A percentile compares a stretch with the other conserved stretches of the same genome.
These are phyloP conservation scores for Pythium brachiatum DNA, from an alignment of 352 stramenopile species.

Conservation along the genomic window DNA sequence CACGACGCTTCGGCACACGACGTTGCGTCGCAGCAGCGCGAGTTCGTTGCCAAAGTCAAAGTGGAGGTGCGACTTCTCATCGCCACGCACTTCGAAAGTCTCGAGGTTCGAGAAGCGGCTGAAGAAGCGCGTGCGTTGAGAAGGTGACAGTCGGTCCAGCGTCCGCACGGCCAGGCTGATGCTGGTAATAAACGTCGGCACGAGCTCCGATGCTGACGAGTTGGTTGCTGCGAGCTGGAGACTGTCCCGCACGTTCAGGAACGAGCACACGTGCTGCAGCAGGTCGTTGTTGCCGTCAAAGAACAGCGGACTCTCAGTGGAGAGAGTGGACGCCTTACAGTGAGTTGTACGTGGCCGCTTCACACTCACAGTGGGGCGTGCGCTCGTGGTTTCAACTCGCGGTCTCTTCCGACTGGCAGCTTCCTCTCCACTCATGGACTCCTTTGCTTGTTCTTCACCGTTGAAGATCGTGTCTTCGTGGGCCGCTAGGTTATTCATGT, in stretches of 20 bases:
- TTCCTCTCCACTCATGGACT: background rate
- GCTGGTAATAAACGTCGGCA: conserved; percentile 25
- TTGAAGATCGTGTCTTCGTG: conserved; percentile 24
- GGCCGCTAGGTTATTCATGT: conserved; percentile 29
- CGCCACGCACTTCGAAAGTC: conserved; percentile 21
- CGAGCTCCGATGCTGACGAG: conserved; percentile 3
- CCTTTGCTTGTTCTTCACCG: conserved; percentile 3
- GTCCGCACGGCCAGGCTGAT: conserved; percentile 11
- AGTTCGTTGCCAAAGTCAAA: conserved; percentile 26
- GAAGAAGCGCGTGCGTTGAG: conserved; percentile 23
- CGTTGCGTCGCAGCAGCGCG: conserved; percentile 24
- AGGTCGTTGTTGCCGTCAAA: conserved; percentile 28
- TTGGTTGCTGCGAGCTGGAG: conserved; percentile 23
- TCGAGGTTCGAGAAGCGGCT: conserved; percentile 28
- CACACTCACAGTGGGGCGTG: background rate
- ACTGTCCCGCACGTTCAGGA: conserved; percentile 18
- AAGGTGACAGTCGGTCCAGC: conserved; percentile 20
- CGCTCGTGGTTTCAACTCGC: background rate
- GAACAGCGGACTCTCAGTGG: conserved; percentile 16
- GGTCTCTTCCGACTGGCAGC: background rate
- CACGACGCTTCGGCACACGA: conserved; percentile 23
- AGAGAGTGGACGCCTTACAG: background rate
- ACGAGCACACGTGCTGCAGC: conserved; percentile 24
- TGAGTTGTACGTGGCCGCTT: background rate
- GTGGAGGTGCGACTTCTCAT: conserved; percentile 19